A percentile compares a stretch with the other conserved stretches of the same genome.
phyloP scores from a whole-genome alignment of 2,329 filamentous ascomycete species.

The Colletotrichum acutatum region DNA sequence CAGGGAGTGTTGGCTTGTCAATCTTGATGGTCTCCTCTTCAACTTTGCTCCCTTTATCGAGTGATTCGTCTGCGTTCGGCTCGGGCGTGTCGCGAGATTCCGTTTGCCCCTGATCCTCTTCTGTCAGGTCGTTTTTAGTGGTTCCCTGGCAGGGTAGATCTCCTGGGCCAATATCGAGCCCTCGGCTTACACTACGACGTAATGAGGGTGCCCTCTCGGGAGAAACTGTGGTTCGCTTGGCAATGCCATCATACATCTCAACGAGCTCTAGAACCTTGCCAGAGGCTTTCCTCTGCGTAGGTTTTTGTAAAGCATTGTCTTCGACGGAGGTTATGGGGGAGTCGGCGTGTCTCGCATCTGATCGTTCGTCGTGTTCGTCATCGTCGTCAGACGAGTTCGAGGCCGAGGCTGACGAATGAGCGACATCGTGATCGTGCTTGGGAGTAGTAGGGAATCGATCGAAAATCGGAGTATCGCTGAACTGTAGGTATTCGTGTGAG shows the following conservation, averaged over 20 bases:
- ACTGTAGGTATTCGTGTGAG: slow-evolving; percentile 15
- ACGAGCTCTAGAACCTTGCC: slow-evolving; percentile 62
- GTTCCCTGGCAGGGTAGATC: neutral
- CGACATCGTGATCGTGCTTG: neutral
- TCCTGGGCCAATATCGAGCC: neutral
- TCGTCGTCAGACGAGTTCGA: slow-evolving; percentile 39
- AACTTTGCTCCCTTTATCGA: neutral
- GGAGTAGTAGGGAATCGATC: neutral
- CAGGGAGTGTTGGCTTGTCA: slow-evolving; percentile 9
- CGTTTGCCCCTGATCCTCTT: neutral
- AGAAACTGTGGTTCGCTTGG: slow-evolving; percentile 35
- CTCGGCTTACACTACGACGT: slow-evolving; percentile 22
- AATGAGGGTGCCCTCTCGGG: slow-evolving; percentile 1
- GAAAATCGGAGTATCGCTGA: neutral
- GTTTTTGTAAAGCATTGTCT: slow-evolving; percentile 43
- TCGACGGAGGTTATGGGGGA: slow-evolving; percentile 59
- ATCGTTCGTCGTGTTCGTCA: slow-evolving; percentile 38
- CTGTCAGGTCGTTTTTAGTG: neutral
- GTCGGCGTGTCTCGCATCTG: slow-evolving; percentile 39
- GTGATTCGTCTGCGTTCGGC: too few relatives aligned
- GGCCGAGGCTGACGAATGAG: neutral
- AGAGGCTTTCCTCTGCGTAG: slow-evolving; percentile 13
- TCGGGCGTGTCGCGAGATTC: neutral
- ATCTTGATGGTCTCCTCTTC: slow-evolving; percentile 1
- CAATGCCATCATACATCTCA: slow-evolving; percentile 60